These are phyloP conservation scores for Berkeleyomyces basicola DNA, from an alignment of 2,329 filamentous ascomycete species.

Conservation along the genomic window DNA sequence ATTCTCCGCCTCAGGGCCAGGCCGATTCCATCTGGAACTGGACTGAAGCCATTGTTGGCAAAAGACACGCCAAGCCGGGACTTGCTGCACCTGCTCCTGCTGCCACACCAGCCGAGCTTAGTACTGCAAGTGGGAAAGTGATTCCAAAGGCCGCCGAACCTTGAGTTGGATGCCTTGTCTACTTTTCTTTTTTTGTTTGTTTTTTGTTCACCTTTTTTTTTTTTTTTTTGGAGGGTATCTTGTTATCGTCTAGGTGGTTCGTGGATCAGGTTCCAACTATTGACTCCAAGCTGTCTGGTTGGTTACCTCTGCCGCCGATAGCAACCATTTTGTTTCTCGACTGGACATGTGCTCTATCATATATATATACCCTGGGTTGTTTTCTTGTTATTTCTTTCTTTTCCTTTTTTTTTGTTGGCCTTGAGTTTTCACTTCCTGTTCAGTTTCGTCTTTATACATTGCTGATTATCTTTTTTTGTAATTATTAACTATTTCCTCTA, in stretches of 20 bases:
- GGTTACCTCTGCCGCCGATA: no score
- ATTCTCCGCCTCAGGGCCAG: background rate
- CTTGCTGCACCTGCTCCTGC: background rate
- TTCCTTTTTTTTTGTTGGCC: background rate
- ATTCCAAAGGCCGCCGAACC: no score
- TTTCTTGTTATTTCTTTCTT: constrained; percentile 11
- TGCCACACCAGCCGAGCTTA: no score
- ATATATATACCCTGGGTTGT: constrained; percentile 2
- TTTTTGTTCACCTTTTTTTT: background rate
- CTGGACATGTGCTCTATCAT: background rate
- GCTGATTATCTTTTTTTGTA: background rate
- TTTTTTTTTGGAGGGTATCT: background rate
- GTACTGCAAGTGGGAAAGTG: no score
- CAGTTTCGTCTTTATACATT: background rate
- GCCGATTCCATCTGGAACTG: constrained; percentile 28
- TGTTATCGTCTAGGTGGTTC: no score
- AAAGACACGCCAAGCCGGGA: constrained; percentile 15
- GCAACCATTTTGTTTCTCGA: background rate
- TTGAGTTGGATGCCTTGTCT: background rate
- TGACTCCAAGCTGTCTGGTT: no score
- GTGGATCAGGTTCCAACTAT: no score
- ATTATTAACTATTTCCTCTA: background rate
- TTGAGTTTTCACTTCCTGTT: background rate
- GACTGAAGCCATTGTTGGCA: constrained; percentile 38
- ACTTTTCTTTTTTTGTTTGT: background rate